Conservation (phyloP, 441 rosid species). For the Croton laevigatus region DNA sequence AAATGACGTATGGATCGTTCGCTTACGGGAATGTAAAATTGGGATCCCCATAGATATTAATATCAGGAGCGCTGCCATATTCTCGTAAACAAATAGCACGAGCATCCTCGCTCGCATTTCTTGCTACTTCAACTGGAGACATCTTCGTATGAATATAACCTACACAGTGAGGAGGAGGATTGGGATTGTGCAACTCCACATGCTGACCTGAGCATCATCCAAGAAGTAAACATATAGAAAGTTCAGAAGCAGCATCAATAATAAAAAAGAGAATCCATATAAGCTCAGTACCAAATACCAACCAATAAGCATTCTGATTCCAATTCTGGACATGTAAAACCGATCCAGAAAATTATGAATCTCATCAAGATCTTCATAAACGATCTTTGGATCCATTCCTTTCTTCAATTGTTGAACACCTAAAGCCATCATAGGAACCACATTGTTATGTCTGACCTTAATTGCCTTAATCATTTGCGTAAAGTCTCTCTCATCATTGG, state of each 20-base stretch:
- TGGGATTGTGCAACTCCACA: constrained; percentile 92
- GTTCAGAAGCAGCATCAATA: constrained; percentile 16
- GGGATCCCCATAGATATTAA: constrained; percentile 83
- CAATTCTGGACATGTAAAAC: constrained; percentile 94
- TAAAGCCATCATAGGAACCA: constrained; percentile 92
- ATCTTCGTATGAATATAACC: constrained; percentile 90
- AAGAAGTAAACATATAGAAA: constrained; percentile 14
- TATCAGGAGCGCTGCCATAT: constrained; percentile 82
- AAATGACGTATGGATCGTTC: constrained; percentile 14
- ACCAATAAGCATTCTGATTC: constrained; percentile 98
- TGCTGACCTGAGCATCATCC: constrained; percentile 81
- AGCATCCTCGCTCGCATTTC: constrained; percentile 86
- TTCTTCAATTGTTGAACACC: constrained; percentile 96
- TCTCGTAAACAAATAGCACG: constrained; percentile 75
- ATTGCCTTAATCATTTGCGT: constrained; percentile 93
- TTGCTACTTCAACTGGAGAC: constrained; percentile 92
- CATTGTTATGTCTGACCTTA: constrained; percentile 95
- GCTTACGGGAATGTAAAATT: constrained; percentile 92
- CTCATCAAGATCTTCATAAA: constrained; percentile 66
- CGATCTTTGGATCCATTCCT: constrained; percentile 49
- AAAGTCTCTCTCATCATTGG: constrained; percentile 65
- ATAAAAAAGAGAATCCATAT: constrained; percentile 2
- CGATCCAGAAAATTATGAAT: constrained; percentile 94
- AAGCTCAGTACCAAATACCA: constrained; percentile 19
- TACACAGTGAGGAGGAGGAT: constrained; percentile 72